Conservation (phyloP, 225 moss, liverwort and hornwort genomes). For the Bryoerythrophyllum caledonicum region DNA sequence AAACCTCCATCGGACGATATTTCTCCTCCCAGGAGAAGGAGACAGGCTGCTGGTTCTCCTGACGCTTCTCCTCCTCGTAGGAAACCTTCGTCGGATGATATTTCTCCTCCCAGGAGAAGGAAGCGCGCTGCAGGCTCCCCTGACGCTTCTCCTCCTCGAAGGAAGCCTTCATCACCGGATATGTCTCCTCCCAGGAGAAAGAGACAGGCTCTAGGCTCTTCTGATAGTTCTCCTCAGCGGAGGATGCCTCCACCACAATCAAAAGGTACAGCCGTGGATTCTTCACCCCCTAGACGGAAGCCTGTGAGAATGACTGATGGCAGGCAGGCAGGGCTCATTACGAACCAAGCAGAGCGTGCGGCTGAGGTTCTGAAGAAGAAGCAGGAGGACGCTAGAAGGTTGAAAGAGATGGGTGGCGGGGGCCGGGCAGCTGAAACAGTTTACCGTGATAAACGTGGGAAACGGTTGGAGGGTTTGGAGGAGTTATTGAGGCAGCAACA, state of each 20-base stretch:
- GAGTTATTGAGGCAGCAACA: constrained; percentile 88
- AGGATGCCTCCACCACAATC: constrained; percentile 23
- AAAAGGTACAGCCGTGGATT: constrained; percentile 17
- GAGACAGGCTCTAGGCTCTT: neutral
- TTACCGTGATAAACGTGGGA: constrained; percentile 93
- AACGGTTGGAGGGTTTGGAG: constrained; percentile 87
- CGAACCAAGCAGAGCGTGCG: constrained; percentile 50
- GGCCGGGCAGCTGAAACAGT: constrained; percentile 86
- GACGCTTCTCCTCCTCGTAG: constrained; percentile 20
- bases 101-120: constrained; percentile 48
- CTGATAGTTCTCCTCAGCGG: constrained; percentile 21
- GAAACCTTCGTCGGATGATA: neutral
- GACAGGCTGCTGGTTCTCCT: neutral
- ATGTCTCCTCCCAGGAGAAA: constrained; percentile 48
- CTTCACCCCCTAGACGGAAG: constrained; percentile 18
- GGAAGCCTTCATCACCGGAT: constrained; percentile 2
- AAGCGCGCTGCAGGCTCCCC: constrained; percentile 3
- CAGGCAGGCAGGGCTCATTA: constrained; percentile 64
- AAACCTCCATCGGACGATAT: neutral
- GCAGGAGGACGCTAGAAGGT: constrained; percentile 57
- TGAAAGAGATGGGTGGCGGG: constrained; percentile 74
- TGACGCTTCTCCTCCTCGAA: constrained; percentile 24
- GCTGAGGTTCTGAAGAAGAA: constrained; percentile 67
- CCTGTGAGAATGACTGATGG: constrained; percentile 78
- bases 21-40: constrained; percentile 31